Percentiles rank a stretch among this genome's conserved stretches.
These are phyloP conservation scores for Suillus subaureus DNA, from an alignment of 768 basidiomycete species.

Conservation along the genomic window DNA sequence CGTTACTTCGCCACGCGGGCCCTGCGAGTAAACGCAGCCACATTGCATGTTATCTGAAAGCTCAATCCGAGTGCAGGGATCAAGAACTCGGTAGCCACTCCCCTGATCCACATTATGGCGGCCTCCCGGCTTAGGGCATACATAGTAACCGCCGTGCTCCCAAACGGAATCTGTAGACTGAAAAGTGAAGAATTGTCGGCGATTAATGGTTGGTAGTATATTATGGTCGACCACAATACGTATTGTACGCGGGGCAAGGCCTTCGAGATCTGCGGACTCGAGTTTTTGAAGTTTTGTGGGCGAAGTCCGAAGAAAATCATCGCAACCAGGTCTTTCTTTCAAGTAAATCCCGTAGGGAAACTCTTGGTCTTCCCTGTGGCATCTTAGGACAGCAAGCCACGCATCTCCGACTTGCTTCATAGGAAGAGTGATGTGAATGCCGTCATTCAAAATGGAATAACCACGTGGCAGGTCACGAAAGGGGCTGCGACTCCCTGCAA, in stretches of 20 bases:
- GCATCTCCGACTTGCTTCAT: not conserved
- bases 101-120: not conserved
- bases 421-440: conserved; percentile 12
- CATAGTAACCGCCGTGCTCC: not conserved
- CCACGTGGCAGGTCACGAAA: not conserved
- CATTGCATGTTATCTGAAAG: not conserved
- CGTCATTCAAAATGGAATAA: conserved; percentile 7
- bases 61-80: not conserved
- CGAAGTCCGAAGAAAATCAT: not conserved
- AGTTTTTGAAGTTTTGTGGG: not conserved
- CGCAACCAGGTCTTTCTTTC: not conserved
- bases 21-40: not conserved
- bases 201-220: not conserved
- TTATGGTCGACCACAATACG: not conserved
- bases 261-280: not conserved
- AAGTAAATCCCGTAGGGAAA: conserved; percentile 1
- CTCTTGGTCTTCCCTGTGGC: not conserved
- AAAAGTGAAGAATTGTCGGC: not conserved
- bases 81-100: not conserved
- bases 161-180: not conserved
- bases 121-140: not conserved
- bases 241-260: not conserved
- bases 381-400: conserved; percentile 12
- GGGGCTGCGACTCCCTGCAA: not conserved
- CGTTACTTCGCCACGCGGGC: not conserved